Evolutionary conservation across 768 basidiomycete genomes (phyloP), one percentile per base, ranked within the genome.

Genomic region (Termitomyces sp.): DNA sequence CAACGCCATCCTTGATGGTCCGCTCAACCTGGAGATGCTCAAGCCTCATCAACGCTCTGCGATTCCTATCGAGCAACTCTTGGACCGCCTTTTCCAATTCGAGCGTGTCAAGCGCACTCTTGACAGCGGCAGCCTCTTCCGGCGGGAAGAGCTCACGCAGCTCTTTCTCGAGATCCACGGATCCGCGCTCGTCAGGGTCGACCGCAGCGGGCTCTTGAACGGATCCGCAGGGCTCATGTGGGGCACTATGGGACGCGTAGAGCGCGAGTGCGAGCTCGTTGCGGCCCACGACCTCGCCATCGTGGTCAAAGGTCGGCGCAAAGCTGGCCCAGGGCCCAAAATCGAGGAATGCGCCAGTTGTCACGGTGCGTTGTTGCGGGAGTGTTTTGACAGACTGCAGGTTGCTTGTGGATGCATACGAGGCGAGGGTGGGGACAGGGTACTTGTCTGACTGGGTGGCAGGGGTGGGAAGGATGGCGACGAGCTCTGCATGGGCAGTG

Each of bases 231-330:
- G 63, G 69, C 66, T 70, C 69, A 28, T 67, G 70, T 66, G 66
- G 7, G 16, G 2, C 16, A 63, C 81, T 76, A 46, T 83, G 79
- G 64, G 80, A 79, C 62, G 76, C 76, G 71, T 78, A 86, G 32
- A 87, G 72, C 12, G 86, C 73, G 69, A 90, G 83, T 15, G 84
- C 86, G 59, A 93, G 77, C 55, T 82, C 77, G 2, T 76, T 71
- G 58, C 84, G 79, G 4, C 91, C 91, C 7, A 92, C 74, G 67
- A 90, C 84, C 53, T 84, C 81, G n/a, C 87, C 87, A 61, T 90
- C 87, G 64, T 91, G 88, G 61, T 91, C 89, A 70, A 90, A 93
- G 11, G 80, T 76, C 1, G 92, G 92, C 0, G 92, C 91, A 73
- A 94, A 94, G 68, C 83, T 88, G 7, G 90, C 74, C 67, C 79